Percentiles rank a stretch among this genome's conserved stretches.
These are phyloP conservation scores for Domatiomyces catenatus DNA, from an alignment of 2,329 filamentous ascomycete species.

Conservation along the genomic window DNA sequence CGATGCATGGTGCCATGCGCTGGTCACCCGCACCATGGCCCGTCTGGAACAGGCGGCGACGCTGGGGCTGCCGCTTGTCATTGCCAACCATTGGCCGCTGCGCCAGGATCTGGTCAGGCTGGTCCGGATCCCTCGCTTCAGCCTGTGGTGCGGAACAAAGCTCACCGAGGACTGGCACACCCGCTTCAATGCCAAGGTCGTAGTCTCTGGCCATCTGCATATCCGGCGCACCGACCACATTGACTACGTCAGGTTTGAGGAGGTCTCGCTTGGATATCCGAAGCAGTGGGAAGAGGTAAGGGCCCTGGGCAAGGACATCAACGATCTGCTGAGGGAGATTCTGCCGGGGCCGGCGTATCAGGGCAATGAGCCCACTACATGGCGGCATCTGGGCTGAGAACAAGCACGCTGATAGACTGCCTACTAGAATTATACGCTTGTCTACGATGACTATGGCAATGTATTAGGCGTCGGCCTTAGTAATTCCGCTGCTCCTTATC, in stretches of 20 bases:
- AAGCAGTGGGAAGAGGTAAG: slow-evolving; percentile 16
- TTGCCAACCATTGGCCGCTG: slow-evolving; percentile 18
- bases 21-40: slow-evolving; percentile 10
- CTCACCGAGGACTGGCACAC: slow-evolving; percentile 15
- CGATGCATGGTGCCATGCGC: slow-evolving; percentile 13
- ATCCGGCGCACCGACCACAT: slow-evolving; percentile 16
- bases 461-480: too few species aligned
- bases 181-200: slow-evolving; percentile 16
- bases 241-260: slow-evolving; percentile 16
- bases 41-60: slow-evolving; percentile 8
- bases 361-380: slow-evolving; percentile 9
- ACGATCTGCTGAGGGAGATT: slow-evolving; percentile 15
- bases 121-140: slow-evolving; percentile 15
- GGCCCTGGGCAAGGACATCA: slow-evolving; percentile 11
- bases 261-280: slow-evolving; percentile 16
- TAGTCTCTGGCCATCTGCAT: slow-evolving; percentile 16
- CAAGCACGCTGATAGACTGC: too few species aligned
- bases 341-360: slow-evolving; percentile 10
- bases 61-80: slow-evolving; percentile 11
- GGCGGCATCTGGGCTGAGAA: slow-evolving; percentile 5
- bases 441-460: too few species aligned
- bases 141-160: slow-evolving; percentile 17
- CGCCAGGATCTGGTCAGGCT: slow-evolving; percentile 15
- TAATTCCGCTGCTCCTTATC: neutral
- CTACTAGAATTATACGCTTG: too few species aligned